Percentiles rank a stretch among this genome's conserved stretches.
Conservation (phyloP, 768 basidiomycete species). For the Phylloporus scabripes region DNA sequence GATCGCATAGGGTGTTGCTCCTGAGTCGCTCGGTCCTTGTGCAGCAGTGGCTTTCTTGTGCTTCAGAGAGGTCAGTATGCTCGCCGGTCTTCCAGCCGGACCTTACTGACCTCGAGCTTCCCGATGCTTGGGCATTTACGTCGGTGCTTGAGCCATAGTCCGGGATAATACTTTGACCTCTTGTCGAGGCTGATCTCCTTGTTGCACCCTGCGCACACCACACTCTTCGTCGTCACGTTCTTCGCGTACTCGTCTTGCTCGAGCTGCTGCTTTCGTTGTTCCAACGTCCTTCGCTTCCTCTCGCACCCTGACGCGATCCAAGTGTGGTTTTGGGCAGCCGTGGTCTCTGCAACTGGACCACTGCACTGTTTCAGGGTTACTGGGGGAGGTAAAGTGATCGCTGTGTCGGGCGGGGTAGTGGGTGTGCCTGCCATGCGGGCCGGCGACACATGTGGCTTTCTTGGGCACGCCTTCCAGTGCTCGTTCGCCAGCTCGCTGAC, state of each 20-base stretch:
- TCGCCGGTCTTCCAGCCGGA: neutral
- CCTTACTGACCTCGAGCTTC: slow-evolving; percentile 23
- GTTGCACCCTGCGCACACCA: slow-evolving; percentile 26
- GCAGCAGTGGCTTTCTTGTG: slow-evolving; percentile 4
- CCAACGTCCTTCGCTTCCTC: slow-evolving; percentile 26
- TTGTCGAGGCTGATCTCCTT: slow-evolving; percentile 33
- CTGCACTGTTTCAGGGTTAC: neutral
- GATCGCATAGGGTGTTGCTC: slow-evolving; percentile 1
- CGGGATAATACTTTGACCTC: slow-evolving; percentile 32
- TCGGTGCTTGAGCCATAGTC: slow-evolving; percentile 32
- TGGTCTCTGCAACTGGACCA: slow-evolving; percentile 1
- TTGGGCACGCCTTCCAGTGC: slow-evolving; percentile 26
- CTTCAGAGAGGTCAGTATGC: slow-evolving; percentile 18
- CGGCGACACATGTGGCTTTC: slow-evolving; percentile 14
- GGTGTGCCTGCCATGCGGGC: slow-evolving; percentile 10
- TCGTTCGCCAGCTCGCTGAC: slow-evolving; percentile 25
- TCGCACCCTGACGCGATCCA: slow-evolving; percentile 19
- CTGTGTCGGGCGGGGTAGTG: slow-evolving; percentile 9
- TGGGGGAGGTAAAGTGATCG: slow-evolving; percentile 8
- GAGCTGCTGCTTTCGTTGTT: slow-evolving; percentile 24
- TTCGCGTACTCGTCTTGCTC: slow-evolving; percentile 27
- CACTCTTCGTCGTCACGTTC: slow-evolving; percentile 23
- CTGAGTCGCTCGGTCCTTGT: neutral
- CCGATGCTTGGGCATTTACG: slow-evolving; percentile 24
- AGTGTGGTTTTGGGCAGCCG: neutral